Percentiles rank a stretch among this genome's conserved stretches.
phyloP scores from a whole-genome alignment of 1,284 basidiomycete species.

The Moniliella sp. region DNA sequence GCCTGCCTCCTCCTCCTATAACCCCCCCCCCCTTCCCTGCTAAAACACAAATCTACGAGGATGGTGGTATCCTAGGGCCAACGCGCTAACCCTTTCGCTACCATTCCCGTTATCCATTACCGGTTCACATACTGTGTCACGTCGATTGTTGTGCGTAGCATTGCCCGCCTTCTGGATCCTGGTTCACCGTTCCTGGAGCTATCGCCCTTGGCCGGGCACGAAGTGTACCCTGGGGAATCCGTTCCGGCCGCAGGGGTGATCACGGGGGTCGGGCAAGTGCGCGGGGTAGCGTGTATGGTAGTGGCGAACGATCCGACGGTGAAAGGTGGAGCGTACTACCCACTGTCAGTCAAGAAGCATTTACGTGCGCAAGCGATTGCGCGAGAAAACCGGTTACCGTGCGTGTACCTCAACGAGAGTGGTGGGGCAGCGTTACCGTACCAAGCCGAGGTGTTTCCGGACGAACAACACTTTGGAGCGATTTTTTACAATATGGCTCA shows the following conservation, averaged over 20 bases:
- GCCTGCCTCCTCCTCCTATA: background rate
- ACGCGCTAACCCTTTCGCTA: no score
- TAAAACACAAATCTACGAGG: no score
- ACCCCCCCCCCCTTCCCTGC: no score
- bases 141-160: no score
- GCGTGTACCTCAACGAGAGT: conserved; percentile 79
- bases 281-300: conserved; percentile 52
- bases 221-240: conserved; percentile 54
- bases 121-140: no score
- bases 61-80: no score
- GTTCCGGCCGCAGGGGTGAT: conserved; percentile 77
- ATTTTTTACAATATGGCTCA: conserved; percentile 95
- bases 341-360: conserved; percentile 84
- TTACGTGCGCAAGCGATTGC: conserved; percentile 79
- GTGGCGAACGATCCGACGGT: conserved; percentile 62
- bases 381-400: conserved; percentile 65
- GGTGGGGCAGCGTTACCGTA: conserved; percentile 78
- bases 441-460: conserved; percentile 74
- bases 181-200: conserved; percentile 75
- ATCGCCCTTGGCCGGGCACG: conserved; percentile 62
- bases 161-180: conserved; percentile 54
- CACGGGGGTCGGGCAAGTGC: conserved; percentile 59
- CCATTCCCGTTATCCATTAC: no score
- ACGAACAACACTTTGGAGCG: conserved; percentile 75
- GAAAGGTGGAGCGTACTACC: conserved; percentile 40